Evolutionary conservation across 106 monocot species (phyloP).

Genomic region (Dendrobium chrysotoxum): DNA sequence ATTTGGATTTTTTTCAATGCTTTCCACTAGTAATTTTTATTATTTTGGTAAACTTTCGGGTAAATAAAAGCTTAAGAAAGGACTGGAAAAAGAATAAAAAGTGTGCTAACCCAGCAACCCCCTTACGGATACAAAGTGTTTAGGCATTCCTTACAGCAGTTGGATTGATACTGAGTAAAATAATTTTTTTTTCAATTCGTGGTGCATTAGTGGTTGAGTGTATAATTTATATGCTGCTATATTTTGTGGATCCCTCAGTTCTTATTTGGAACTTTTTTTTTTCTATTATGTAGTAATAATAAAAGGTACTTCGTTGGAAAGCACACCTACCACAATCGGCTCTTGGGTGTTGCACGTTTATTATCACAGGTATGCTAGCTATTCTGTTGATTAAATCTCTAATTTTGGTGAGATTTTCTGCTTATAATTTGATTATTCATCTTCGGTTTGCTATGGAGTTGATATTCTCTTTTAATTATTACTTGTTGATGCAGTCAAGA

Average conservation of each 20-base stretch:
- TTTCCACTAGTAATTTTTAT: neutral
- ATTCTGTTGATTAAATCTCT: neutral
- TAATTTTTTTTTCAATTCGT: neutral
- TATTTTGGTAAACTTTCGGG: neutral
- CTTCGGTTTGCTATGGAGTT: neutral
- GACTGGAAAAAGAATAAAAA: neutral
- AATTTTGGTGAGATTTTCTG: neutral
- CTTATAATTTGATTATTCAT: neutral
- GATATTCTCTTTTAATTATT: neutral
- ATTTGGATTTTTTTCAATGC: neutral
- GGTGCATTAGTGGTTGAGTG: neutral
- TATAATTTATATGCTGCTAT: neutral
- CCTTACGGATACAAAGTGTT: too few relatives aligned
- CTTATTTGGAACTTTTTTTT: neutral
- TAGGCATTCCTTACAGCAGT: neutral
- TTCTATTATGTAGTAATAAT: slow-evolving; percentile 25
- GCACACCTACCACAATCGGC: slow-evolving; percentile 40
- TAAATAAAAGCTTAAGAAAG: neutral
- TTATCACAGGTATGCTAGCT: slow-evolving; percentile 50
- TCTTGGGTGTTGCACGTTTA: slow-evolving; percentile 62
- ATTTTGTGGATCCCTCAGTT: neutral
- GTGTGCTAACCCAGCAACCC: neutral
- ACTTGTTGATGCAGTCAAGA: neutral
- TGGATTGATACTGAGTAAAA: neutral
- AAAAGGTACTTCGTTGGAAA: slow-evolving; percentile 24